Percentiles rank a stretch among this genome's conserved stretches.
Conservation (phyloP, 306 rosid genomes). For the Fragaria vesca region DNA sequence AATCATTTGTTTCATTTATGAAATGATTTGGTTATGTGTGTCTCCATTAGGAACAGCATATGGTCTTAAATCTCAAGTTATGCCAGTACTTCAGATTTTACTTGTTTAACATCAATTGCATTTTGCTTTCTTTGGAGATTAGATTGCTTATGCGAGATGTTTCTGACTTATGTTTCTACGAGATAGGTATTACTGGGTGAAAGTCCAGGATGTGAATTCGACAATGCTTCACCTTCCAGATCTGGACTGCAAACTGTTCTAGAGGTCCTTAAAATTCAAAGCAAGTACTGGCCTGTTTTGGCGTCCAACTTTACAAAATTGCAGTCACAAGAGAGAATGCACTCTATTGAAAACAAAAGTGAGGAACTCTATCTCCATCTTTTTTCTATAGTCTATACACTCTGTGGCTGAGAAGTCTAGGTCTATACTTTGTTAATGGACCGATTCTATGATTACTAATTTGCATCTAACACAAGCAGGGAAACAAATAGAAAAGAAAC, state of each 20-base stretch:
- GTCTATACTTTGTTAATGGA: not conserved
- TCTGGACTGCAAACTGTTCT: slow-evolving; percentile 69
- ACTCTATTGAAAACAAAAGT: slow-evolving; percentile 47
- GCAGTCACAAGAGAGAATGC: slow-evolving; percentile 52
- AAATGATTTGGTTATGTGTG: not conserved
- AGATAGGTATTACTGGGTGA: slow-evolving; percentile 80
- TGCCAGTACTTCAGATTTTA: not conserved
- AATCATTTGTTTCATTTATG: not conserved
- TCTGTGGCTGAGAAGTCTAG: not conserved
- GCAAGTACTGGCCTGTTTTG: slow-evolving; percentile 72
- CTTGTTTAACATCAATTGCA: not conserved
- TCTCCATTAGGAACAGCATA: not conserved
- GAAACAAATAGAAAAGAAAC: slow-evolving; percentile 47
- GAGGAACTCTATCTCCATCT: slow-evolving; percentile 38
- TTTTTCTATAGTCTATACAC: not conserved
- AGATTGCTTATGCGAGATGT: not conserved
- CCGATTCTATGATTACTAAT: not conserved
- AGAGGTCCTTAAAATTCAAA: slow-evolving; percentile 79
- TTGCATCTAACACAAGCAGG: slow-evolving; percentile 33
- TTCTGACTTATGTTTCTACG: slow-evolving; percentile 27
- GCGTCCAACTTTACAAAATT: slow-evolving; percentile 49
- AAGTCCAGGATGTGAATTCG: slow-evolving; percentile 47
- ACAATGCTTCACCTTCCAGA: slow-evolving; percentile 54
- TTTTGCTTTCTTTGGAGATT: slow-evolving; percentile 1
- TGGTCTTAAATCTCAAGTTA: not conserved